These are phyloP conservation scores for Neurospora sp. DNA, from an alignment of 495 filamentous ascomycete species.

Conservation along the genomic window DNA sequence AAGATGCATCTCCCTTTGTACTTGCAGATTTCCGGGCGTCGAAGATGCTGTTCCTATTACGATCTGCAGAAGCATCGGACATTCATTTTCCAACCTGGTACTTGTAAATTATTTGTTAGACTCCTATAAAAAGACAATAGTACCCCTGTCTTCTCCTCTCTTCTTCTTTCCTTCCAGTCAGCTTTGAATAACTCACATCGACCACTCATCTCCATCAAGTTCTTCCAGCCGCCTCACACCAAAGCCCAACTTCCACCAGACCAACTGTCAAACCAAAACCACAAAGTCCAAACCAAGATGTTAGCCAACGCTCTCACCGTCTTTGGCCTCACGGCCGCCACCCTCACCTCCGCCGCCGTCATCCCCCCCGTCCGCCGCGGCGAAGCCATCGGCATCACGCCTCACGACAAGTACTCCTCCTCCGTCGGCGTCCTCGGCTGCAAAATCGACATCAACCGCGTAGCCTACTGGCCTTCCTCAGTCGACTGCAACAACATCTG, in stretches of 20 bases:
- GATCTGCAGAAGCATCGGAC: not conserved
- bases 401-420: conserved; percentile 34
- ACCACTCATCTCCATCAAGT: not conserved
- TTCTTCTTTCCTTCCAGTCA: not conserved
- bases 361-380: not conserved
- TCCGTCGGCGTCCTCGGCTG: conserved; percentile 35
- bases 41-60: not conserved
- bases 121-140: not conserved
- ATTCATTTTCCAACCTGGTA: not conserved
- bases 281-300: not conserved
- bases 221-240: not conserved
- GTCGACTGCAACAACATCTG: conserved; percentile 35
- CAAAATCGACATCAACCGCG: conserved; percentile 33
- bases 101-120: not conserved
- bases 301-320: not conserved
- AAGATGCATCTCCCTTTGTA: not conserved
- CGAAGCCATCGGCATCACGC: conserved; percentile 19
- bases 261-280: not conserved
- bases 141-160: too few species aligned
- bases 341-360: not conserved
- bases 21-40: not conserved
- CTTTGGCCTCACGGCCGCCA: not conserved
- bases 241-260: not conserved
- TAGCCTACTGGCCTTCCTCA: conserved; percentile 32
- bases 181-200: not conserved